Evolutionary conservation across 352 stramenopile species (phyloP), one percentile per base, ranked within the genome.

Genomic region (Sclerospora graminicola): DNA sequence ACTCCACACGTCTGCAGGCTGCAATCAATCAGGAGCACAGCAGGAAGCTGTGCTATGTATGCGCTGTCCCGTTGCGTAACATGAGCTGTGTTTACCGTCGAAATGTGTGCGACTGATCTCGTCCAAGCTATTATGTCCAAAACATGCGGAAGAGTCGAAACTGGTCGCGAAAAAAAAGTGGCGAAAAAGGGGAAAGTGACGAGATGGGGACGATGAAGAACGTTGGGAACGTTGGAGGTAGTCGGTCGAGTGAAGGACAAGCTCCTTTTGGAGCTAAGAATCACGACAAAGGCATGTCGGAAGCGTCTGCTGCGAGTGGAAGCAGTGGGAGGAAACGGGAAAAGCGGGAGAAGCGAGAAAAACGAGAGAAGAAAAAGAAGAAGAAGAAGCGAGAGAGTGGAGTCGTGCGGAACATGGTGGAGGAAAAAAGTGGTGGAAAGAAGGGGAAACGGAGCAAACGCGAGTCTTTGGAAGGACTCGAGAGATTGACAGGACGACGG

Each of bases 21-120:
- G 77, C 57, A 79, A 79, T 26, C 72, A 85, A 27, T 89, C 77
- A 8, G 77, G 77, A 7, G 74, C 71, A 14, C 79, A 86, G 57
- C 81, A 85, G 45, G 77, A 89, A 38, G 71, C 77, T 0, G 79
- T 91, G 24, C 55, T 69, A 13, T 91, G 80, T 35, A 77, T 82
- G 57, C 54, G 80, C 4, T 91, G 80, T 37, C 77, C 80, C 0
- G 75, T 85, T 35, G 80, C 80, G 14, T 91, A 84, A 29, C 80
- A 91, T 45, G 75, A 72, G 30, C 79, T 69, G 41, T 91, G 80
- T 57, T 35, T 91, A 23, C 80, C 80, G 27, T 27, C 43, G n/a
- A 55, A 63, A 18, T 78, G 67, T 18, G 60, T 77, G n/a, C 40
- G 55, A 11, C 60, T 68, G 38, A 62, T 85, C 39, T 68, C 71